phyloP scores from a whole-genome alignment of 192 early-diverging fungal species.

The Chytriomyces hyalinus region DNA sequence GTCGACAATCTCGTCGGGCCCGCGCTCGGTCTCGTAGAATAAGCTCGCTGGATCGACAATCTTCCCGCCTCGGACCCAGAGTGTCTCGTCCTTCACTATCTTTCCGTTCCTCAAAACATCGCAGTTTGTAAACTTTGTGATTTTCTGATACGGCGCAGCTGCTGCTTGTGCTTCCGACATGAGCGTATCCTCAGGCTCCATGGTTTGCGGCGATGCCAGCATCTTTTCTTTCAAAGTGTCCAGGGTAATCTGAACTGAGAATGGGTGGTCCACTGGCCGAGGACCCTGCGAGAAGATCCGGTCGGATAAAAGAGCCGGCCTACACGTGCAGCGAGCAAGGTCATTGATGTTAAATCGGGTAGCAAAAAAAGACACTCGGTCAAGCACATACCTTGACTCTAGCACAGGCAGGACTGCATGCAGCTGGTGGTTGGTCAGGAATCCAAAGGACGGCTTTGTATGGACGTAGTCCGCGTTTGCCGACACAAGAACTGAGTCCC shows the following conservation, averaged over 20 bases:
- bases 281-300: not conserved
- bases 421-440: slow-evolving; percentile 19
- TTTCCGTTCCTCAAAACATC: slow-evolving; percentile 75
- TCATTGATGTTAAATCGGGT: not conserved
- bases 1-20: slow-evolving; percentile 73
- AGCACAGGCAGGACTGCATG: slow-evolving; percentile 20
- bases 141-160: slow-evolving; percentile 15
- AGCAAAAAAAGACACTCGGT: not conserved
- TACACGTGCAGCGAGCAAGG: not conserved
- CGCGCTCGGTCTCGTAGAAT: slow-evolving; percentile 71
- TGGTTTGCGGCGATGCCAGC: slow-evolving; percentile 2
- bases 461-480: slow-evolving; percentile 1
- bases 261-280: slow-evolving; percentile 13
- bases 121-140: slow-evolving; percentile 81
- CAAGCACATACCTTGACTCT: not conserved
- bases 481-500: slow-evolving; percentile 15
- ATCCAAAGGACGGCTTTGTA: slow-evolving; percentile 21
- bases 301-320: slow-evolving; percentile 10
- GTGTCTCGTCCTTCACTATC: slow-evolving; percentile 70
- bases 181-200: not conserved
- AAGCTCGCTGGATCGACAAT: slow-evolving; percentile 75
- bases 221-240: slow-evolving; percentile 2
- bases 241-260: slow-evolving; percentile 15
- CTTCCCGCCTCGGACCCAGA: slow-evolving; percentile 79
- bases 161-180: not conserved